Conservation (phyloP, 768 basidiomycete species). For the Amylocystis lapponica region DNA sequence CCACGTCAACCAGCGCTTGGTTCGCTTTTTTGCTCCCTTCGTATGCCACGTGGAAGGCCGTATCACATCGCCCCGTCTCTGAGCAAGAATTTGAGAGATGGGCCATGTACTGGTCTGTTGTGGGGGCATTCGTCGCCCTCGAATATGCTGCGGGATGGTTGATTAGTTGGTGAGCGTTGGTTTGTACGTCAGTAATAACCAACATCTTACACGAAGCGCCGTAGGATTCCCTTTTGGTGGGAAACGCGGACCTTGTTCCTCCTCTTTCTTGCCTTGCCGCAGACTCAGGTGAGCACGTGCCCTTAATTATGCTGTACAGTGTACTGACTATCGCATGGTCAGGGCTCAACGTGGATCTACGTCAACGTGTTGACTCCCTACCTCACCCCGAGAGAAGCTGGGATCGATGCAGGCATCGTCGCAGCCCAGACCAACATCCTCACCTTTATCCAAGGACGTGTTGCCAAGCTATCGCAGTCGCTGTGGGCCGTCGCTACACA, state of each 20-base stretch:
- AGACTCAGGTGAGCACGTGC: conserved; percentile 46
- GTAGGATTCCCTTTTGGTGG: conserved; percentile 75
- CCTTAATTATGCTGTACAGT: not conserved
- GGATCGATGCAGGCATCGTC: conserved; percentile 53
- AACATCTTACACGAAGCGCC: conserved; percentile 4
- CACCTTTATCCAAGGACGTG: conserved; percentile 48
- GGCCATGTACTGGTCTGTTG: conserved; percentile 59
- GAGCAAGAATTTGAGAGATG: conserved; percentile 52
- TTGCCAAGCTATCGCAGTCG: conserved; percentile 43
- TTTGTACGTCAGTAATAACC: conserved; percentile 5
- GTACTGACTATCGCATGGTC: not conserved
- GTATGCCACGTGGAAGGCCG: conserved; percentile 63
- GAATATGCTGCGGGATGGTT: conserved; percentile 61
- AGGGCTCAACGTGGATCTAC: conserved; percentile 71
- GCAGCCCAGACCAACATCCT: conserved; percentile 49
- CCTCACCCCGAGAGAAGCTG: conserved; percentile 49
- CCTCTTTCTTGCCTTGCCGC: conserved; percentile 62
- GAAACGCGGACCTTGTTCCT: conserved; percentile 65
- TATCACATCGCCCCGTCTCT: conserved; percentile 44
- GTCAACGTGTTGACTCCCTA: conserved; percentile 56
- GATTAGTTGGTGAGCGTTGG: conserved; percentile 51
- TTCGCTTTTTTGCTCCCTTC: conserved; percentile 62
- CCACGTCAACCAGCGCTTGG: conserved; percentile 48
- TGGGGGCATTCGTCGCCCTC: conserved; percentile 54
- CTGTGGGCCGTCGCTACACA: conserved; percentile 41